Conservation (phyloP, 108 stramenopile species). For the Poteriospumella lacustris region DNA sequence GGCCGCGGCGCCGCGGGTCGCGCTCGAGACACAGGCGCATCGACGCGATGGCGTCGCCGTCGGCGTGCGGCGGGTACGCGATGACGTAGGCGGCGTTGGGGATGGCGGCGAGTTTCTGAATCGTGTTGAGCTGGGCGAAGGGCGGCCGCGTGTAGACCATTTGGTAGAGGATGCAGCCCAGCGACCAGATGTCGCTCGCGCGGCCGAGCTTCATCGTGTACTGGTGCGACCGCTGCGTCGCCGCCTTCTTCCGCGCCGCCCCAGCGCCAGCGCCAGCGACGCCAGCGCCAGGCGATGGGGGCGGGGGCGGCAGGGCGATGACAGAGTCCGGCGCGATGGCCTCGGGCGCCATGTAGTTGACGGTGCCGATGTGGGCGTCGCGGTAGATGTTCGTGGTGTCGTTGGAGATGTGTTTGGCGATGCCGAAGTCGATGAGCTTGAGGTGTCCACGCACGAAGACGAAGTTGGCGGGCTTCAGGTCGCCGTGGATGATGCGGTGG, state of each 20-base stretch:
- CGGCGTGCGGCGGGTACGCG: constrained; percentile 48
- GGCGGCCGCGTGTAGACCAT: constrained; percentile 87
- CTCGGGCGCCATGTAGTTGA: constrained; percentile 99
- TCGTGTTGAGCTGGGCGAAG: constrained; percentile 82
- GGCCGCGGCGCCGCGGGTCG: background rate
- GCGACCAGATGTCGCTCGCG: constrained; percentile 50
- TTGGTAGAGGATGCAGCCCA: constrained; percentile 96
- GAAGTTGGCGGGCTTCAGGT: constrained; percentile 77
- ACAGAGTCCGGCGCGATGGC: no score
- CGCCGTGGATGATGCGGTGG: constrained; percentile 91
- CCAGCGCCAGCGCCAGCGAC: no score
- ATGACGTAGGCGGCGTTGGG: constrained; percentile 75
- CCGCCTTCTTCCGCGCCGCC: constrained; percentile 77
- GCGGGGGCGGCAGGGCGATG: no score
- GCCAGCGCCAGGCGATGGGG: no score
- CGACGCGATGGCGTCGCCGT: background rate
- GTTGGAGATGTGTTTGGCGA: constrained; percentile 90
- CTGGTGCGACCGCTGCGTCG: constrained; percentile 47
- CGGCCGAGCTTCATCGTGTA: constrained; percentile 45
- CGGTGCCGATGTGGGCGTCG: constrained; percentile 91
- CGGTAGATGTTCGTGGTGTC: constrained; percentile 96
- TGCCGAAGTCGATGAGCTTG: constrained; percentile 99
- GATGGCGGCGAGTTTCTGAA: constrained; percentile 90
- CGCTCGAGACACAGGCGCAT: background rate
- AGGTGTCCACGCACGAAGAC: constrained; percentile 70